Evolutionary conservation across 306 rosid species (phyloP).

Genomic region (Rosa lucieae): DNA sequence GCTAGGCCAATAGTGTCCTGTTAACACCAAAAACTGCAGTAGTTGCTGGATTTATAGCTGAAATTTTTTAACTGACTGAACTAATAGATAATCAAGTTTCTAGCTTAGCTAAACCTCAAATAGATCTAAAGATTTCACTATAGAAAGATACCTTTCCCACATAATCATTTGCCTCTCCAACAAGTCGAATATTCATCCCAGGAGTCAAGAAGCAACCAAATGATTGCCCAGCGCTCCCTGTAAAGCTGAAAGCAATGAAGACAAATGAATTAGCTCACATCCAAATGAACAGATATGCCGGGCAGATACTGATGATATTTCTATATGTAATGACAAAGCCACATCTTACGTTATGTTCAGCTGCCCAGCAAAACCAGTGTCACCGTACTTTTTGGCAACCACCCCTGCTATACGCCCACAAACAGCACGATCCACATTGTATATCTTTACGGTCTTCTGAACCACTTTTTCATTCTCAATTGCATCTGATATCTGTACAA

Average conservation of each 20-base stretch:
- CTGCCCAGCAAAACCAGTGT: slow-evolving; percentile 97
- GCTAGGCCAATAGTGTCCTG: neutral
- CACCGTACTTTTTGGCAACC: slow-evolving; percentile 95
- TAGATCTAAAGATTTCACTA: neutral
- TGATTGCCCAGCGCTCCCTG: slow-evolving; percentile 99
- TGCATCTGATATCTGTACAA: slow-evolving; percentile 77
- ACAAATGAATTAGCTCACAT: slow-evolving; percentile 24
- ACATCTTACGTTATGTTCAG: slow-evolving; percentile 79
- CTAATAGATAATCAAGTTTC: neutral
- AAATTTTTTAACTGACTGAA: neutral
- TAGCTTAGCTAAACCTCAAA: neutral
- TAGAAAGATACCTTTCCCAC: slow-evolving; percentile 78
- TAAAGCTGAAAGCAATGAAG: slow-evolving; percentile 57
- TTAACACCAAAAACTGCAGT: neutral
- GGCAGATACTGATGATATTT: neutral
- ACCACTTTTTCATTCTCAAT: slow-evolving; percentile 79
- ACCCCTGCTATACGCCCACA: slow-evolving; percentile 93
- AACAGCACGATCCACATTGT: slow-evolving; percentile 85
- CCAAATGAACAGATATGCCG: neutral
- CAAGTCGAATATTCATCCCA: slow-evolving; percentile 92
- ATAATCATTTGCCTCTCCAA: slow-evolving; percentile 97
- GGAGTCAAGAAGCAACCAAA: slow-evolving; percentile 98
- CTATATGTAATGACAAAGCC: slow-evolving; percentile 12
- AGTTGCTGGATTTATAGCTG: neutral
- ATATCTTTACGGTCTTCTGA: slow-evolving; percentile 62